Evolutionary conservation across 345 rosid species (phyloP), one percentile per base, ranked within the genome.

Genomic region (Salix exigua): DNA sequence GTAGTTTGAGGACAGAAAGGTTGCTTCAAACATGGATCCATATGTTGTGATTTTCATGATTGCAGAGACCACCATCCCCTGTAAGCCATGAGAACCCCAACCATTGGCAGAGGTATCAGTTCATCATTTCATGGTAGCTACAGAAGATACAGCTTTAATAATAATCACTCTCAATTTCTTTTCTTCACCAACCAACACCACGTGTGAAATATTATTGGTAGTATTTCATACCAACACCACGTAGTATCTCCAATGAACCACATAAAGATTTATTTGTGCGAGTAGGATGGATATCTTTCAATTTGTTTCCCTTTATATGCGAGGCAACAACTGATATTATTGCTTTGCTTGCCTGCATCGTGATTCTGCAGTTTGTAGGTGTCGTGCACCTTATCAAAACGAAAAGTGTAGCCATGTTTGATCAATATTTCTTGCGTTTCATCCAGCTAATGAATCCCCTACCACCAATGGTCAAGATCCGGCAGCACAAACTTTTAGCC

Each of bases 11-110:
- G 74, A 76, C 23, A 62, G 64, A 61, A 70, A 51, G 74, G 70
- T 70, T 19, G 79, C 79, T 18, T 76, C 74, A 2, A 76, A 76
- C 64, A 76, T 76, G 79, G 79, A 76, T n/a, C 74, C 79, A 60
- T 46, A 76, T 31, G 63, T 76, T 38, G 70, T 76, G 40, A 76
- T 70, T 23, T 70, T 50, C 69, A 61, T 76, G 79, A 62, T 76
- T 62, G 79, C 79, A 42, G 74, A 76, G 16, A 76, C 74, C 42
- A 76, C 79, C 69, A 28, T 70, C 63, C 74, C 62, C 18, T 70
- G 79, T 63, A 70, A 76, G 48, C 79, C 74, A 69, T 76, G 5
- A 63, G 44, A 21, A 40, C 44, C 42, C 42, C 11, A 38, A 33
- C 35, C 2, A 30, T 2, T 30, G 31, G 31, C 31, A 1, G 31